Evolutionary conservation across 345 rosid genomes (phyloP).

Genomic region (Angophora floribunda): DNA sequence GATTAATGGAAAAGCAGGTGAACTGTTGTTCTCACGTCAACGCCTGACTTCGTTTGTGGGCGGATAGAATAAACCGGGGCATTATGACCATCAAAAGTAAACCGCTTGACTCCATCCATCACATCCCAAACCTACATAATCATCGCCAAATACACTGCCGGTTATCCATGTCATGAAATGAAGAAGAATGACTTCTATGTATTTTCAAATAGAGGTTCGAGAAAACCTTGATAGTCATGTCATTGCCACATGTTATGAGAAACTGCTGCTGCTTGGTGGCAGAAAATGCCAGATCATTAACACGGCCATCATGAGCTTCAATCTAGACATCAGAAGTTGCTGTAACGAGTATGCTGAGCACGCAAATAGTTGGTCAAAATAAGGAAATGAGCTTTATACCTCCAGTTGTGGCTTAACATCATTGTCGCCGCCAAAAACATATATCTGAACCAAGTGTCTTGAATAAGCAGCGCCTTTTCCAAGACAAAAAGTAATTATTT

Average conservation of each 20-base stretch:
- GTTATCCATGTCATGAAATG: background rate
- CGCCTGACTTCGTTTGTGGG: slow-evolving; percentile 49
- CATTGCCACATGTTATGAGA: slow-evolving; percentile 79
- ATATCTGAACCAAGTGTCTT: slow-evolving; percentile 31
- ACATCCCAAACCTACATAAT: slow-evolving; percentile 57
- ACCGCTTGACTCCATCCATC: slow-evolving; percentile 30
- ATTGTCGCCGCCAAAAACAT: slow-evolving; percentile 2
- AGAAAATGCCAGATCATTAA: slow-evolving; percentile 70
- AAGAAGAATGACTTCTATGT: background rate
- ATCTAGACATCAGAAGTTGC: slow-evolving; percentile 26
- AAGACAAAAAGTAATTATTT: background rate
- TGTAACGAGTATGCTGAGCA: background rate
- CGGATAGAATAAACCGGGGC: slow-evolving; percentile 65
- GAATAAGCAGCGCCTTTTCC: slow-evolving; percentile 38
- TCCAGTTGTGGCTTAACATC: slow-evolving; percentile 25
- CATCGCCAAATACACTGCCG: background rate
- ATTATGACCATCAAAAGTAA: slow-evolving; percentile 69
- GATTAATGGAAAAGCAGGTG: background rate
- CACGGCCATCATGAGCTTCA: slow-evolving; percentile 70
- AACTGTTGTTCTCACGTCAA: slow-evolving; percentile 25
- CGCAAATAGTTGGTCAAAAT: background rate
- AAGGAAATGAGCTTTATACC: slow-evolving; percentile 1
- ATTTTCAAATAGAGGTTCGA: background rate
- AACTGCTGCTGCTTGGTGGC: slow-evolving; percentile 34
- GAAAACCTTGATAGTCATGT: slow-evolving; percentile 60